Conservation (phyloP, 345 rosid species). For the Melaleuca alternifolia region DNA sequence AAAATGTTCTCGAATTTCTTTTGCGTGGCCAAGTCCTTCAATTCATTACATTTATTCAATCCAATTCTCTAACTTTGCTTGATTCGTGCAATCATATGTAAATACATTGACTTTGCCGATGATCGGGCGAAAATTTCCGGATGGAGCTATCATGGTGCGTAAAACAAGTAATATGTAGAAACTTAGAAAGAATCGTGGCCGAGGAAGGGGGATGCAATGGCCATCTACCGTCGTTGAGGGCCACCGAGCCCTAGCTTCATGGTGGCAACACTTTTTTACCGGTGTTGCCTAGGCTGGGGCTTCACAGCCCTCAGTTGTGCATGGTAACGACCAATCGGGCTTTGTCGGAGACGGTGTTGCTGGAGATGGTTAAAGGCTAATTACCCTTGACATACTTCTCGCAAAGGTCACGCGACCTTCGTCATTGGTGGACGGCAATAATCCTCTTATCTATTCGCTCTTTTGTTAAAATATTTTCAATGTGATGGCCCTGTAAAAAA, state of each 20-base stretch:
- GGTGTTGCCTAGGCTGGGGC: neutral
- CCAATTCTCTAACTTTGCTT: neutral
- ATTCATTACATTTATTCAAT: neutral
- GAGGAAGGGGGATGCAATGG: neutral
- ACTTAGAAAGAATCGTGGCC: neutral
- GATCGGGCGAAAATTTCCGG: neutral
- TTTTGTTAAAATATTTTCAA: neutral
- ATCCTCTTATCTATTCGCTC: neutral
- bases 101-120: neutral
- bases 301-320: neutral
- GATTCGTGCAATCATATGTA: neutral
- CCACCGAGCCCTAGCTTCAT: neutral
- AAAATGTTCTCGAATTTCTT: neutral
- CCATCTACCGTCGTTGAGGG: neutral
- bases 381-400: accelerated
- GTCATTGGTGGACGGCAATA: neutral
- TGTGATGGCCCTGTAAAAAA: accelerated
- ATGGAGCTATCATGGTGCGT: neutral
- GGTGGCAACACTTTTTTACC: neutral
- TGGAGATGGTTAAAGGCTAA: neutral
- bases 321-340: neutral
- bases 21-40: accelerated
- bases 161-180: neutral
- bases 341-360: neutral
- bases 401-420: accelerated